Conservation (phyloP, 495 filamentous ascomycete species). For the Penicillium coffeae region DNA sequence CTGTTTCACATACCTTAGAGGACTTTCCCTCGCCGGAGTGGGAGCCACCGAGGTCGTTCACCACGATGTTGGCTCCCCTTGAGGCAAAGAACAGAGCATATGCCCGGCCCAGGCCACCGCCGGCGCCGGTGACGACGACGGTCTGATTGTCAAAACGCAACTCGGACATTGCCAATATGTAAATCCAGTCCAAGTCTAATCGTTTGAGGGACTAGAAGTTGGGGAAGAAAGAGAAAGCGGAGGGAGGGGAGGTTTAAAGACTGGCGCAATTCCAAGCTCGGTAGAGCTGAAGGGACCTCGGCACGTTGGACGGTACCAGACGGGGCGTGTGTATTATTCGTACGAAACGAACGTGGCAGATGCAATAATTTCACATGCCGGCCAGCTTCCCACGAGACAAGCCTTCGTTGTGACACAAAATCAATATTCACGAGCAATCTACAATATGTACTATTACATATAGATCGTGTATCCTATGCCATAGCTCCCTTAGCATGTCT, state of each 20-base stretch:
- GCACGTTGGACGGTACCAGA: slow-evolving; percentile 30
- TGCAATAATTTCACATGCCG: slow-evolving; percentile 40
- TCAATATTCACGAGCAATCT: too few relatives aligned
- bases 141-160: slow-evolving; percentile 95
- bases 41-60: slow-evolving; percentile 93
- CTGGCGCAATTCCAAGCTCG: slow-evolving; percentile 24
- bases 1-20: slow-evolving; percentile 57
- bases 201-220: slow-evolving; percentile 16
- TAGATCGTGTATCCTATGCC: too few relatives aligned
- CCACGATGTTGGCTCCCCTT: slow-evolving; percentile 91
- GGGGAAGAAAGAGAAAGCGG: slow-evolving; percentile 20
- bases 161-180: slow-evolving; percentile 58
- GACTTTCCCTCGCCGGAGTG: slow-evolving; percentile 93
- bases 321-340: not conserved
- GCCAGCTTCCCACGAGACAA: not conserved
- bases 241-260: slow-evolving; percentile 30
- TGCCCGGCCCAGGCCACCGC: slow-evolving; percentile 88
- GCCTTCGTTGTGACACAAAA: not conserved
- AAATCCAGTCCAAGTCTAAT: slow-evolving; percentile 9
- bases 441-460: too few relatives aligned
- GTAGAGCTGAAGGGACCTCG: slow-evolving; percentile 37
- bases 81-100: slow-evolving; percentile 91
- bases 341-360: slow-evolving; percentile 25
- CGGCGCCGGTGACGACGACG: slow-evolving; percentile 93
- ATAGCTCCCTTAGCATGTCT: too few relatives aligned